Percentiles rank a stretch among this genome's conserved stretches.
These are phyloP conservation scores for Talaromyces ruber DNA, from an alignment of 495 filamentous ascomycete genomes.

Conservation along the genomic window DNA sequence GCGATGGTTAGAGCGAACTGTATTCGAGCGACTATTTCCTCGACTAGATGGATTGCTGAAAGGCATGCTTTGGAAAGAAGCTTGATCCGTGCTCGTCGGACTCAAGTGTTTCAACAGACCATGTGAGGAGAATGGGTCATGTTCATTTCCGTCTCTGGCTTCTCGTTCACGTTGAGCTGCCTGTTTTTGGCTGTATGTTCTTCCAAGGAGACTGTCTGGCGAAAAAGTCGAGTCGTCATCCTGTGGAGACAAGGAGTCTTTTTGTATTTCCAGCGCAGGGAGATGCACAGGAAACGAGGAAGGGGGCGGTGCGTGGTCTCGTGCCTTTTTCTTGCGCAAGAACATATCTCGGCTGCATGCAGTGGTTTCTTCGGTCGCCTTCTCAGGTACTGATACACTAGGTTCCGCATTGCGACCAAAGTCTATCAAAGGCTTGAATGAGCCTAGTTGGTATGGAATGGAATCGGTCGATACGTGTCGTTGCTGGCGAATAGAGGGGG, in stretches of 20 bases:
- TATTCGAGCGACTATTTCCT: constrained; percentile 25
- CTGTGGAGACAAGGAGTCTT: constrained; percentile 13
- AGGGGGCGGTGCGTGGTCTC: constrained; percentile 37
- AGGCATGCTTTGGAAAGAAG: not conserved
- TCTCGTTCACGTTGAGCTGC: constrained; percentile 46
- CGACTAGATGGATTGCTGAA: constrained; percentile 7
- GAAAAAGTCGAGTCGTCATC: constrained; percentile 43
- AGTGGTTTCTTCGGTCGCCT: constrained; percentile 7
- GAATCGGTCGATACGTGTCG: constrained; percentile 26
- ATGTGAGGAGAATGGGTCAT: constrained; percentile 19
- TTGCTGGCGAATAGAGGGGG: constrained; percentile 14
- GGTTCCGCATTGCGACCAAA: constrained; percentile 4
- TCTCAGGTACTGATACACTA: not conserved
- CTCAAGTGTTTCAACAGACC: constrained; percentile 15
- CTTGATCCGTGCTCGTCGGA: not conserved
- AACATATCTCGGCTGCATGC: constrained; percentile 18
- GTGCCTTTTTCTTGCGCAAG: constrained; percentile 25
- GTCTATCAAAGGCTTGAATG: constrained; percentile 44
- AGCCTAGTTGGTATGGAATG: constrained; percentile 42
- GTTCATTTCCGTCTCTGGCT: constrained; percentile 34
- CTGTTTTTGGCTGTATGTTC: constrained; percentile 55
- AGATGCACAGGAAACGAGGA: constrained; percentile 25
- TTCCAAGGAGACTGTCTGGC: constrained; percentile 49
- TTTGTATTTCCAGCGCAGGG: constrained; percentile 4
- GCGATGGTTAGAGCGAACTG: constrained; percentile 20